Evolutionary conservation across 2,329 filamentous ascomycete genomes (phyloP).

Genomic region (Metarhizium sp.): DNA sequence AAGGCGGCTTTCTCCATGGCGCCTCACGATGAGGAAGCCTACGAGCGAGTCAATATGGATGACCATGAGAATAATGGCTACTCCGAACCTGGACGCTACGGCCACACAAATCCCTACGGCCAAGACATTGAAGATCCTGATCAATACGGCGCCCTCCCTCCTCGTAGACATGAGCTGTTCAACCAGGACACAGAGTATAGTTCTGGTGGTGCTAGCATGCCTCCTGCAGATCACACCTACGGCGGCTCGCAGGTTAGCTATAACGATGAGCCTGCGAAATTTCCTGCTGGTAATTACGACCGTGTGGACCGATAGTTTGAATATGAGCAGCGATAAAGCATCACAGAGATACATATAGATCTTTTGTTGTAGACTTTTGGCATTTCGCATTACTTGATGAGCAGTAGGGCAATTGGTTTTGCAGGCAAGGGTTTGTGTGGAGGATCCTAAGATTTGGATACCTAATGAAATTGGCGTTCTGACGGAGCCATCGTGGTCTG

Average conservation of each 20-base stretch:
- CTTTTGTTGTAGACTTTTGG: slow-evolving; percentile 8
- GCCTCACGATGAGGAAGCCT: slow-evolving; percentile 57
- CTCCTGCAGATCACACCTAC: slow-evolving; percentile 14
- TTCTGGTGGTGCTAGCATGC: slow-evolving; percentile 18
- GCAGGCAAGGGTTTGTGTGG: not conserved
- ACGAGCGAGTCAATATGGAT: slow-evolving; percentile 50
- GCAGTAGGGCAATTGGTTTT: not conserved
- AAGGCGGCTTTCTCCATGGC: slow-evolving; percentile 61
- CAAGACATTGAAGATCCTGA: slow-evolving; percentile 28
- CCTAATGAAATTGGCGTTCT: not conserved
- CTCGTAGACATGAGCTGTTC: slow-evolving; percentile 33
- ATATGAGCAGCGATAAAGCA: not conserved
- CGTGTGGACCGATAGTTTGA: slow-evolving; percentile 28
- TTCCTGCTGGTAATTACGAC: slow-evolving; percentile 50
- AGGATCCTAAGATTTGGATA: slow-evolving; percentile 6
- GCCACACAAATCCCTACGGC: slow-evolving; percentile 27
- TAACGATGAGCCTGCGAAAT: slow-evolving; percentile 40
- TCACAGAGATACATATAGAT: slow-evolving; percentile 2
- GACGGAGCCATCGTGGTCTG: slow-evolving; percentile 3
- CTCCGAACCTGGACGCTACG: slow-evolving; percentile 23
- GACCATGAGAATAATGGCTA: slow-evolving; percentile 37
- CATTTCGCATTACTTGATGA: slow-evolving; percentile 1
- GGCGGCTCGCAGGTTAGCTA: slow-evolving; percentile 32
- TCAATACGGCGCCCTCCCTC: slow-evolving; percentile 29
- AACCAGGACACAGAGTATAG: slow-evolving; percentile 42